These are phyloP conservation scores for Lycium barbarum DNA, from an alignment of 257 asterid genomes.

Conservation along the genomic window DNA sequence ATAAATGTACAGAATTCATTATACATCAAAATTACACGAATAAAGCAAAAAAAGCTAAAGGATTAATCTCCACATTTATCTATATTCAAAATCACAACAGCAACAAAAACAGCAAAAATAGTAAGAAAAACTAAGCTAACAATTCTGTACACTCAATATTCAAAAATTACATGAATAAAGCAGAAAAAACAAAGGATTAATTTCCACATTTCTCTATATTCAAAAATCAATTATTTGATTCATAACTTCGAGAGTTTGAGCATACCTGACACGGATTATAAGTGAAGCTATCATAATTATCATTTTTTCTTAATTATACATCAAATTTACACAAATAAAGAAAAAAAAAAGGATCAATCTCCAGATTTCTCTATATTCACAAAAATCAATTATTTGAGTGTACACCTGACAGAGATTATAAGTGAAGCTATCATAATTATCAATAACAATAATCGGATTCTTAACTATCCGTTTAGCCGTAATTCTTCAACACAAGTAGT, in stretches of 20 bases:
- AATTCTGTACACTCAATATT: neutral
- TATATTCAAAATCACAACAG: neutral
- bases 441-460: constrained; percentile 75
- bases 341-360: no score
- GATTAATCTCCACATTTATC: no score
- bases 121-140: neutral
- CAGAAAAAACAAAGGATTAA: neutral
- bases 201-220: neutral
- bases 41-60: no score
- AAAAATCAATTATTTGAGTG: neutral
- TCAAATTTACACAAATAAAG: no score
- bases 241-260: neutral
- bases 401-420: constrained; percentile 92
- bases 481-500: constrained; percentile 37
- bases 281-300: constrained; percentile 93
- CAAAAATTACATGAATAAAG: no score
- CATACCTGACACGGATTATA: constrained; percentile 94
- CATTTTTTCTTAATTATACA: no score
- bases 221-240: neutral
- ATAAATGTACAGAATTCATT: neutral
- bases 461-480: neutral
- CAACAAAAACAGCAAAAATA: no score
- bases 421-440: constrained; percentile 96
- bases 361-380: no score
- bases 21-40: neutral